Evolutionary conservation across 805 yeast species (phyloP).

Genomic region (Cyberlindnera maritima): DNA sequence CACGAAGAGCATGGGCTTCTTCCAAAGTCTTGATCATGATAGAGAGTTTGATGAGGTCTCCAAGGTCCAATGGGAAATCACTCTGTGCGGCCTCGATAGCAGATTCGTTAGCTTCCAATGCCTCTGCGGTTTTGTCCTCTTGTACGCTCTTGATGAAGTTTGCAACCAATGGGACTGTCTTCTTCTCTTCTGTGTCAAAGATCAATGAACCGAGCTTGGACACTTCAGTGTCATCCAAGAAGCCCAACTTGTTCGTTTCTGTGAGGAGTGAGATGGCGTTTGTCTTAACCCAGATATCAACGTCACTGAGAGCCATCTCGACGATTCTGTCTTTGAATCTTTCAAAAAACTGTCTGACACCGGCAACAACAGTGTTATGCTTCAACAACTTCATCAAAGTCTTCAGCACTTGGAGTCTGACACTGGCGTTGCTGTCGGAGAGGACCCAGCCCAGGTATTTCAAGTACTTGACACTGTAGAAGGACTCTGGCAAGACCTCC

Average conservation of each 20-base stretch:
- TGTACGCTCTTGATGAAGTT: conserved; percentile 49
- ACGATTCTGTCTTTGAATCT: conserved; percentile 64
- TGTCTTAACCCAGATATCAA: conserved; percentile 52
- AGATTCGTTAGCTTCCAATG: conserved; percentile 34
- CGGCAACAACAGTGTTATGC: conserved; percentile 46
- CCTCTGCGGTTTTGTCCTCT: conserved; percentile 36
- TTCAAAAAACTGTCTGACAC: conserved; percentile 76
- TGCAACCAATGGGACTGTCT: conserved; percentile 45
- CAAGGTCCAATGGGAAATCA: conserved; percentile 28
- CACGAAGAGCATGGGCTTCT: conserved; percentile 22
- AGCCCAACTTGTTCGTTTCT: conserved; percentile 58
- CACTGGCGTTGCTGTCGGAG: conserved; percentile 62
- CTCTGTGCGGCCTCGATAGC: conserved; percentile 29
- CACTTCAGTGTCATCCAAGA: conserved; percentile 58
- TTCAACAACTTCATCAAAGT: conserved; percentile 50
- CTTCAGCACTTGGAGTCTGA: conserved; percentile 63
- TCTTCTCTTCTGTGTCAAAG: conserved; percentile 32
- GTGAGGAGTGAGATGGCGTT: conserved; percentile 49
- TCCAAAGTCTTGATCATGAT: conserved; percentile 28
- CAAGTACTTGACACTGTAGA: conserved; percentile 65
- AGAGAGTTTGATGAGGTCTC: conserved; percentile 29
- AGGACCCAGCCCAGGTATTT: conserved; percentile 83
- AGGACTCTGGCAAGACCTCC: conserved; percentile 63
- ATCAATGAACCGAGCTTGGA: conserved; percentile 41
- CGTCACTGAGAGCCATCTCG: conserved; percentile 57